Conservation (phyloP, 2,329 filamentous ascomycete genomes). For the Penicillium sp. region DNA sequence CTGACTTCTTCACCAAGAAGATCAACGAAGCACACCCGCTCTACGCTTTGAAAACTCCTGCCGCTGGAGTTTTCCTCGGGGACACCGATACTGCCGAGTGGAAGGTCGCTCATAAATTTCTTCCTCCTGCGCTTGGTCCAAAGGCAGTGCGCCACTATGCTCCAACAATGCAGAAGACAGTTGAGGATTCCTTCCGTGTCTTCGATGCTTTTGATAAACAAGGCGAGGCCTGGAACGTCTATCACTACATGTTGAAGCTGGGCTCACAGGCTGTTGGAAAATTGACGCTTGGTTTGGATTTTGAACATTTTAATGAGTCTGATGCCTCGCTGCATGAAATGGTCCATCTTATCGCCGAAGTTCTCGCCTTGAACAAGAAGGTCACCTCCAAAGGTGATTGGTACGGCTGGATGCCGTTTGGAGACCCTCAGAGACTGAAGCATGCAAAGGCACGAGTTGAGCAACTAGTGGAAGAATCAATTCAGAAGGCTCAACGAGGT, state of each 20-base stretch:
- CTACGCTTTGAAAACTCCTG: conserved; percentile 33
- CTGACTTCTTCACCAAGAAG: conserved; percentile 61
- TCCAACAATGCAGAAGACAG: conserved; percentile 63
- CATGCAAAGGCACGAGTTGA: conserved; percentile 24
- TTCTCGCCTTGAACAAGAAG: conserved; percentile 65
- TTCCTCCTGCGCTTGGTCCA: conserved; percentile 27
- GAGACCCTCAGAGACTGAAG: conserved; percentile 57
- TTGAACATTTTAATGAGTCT: conserved; percentile 50
- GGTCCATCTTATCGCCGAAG: conserved; percentile 57
- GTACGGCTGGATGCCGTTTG: conserved; percentile 64
- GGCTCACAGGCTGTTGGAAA: conserved; percentile 54
- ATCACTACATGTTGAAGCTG: conserved; percentile 58
- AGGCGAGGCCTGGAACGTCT: conserved; percentile 55
- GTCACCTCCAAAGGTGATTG: conserved; percentile 61
- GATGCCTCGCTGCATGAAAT: conserved; percentile 60
- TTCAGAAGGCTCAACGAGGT: conserved; percentile 27
- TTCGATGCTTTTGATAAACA: conserved; percentile 57
- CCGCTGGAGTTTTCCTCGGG: conserved; percentile 41
- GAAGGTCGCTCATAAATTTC: conserved; percentile 63
- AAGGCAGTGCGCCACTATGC: conserved; percentile 52
- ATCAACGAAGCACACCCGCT: conserved; percentile 49
- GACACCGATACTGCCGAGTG: conserved; percentile 42
- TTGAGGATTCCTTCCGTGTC: conserved; percentile 58
- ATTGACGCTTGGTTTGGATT: conserved; percentile 52
- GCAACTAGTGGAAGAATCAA: conserved; percentile 33